Evolutionary conservation across 106 monocot genomes (phyloP).

Genomic region (Dendrobium officinale): DNA sequence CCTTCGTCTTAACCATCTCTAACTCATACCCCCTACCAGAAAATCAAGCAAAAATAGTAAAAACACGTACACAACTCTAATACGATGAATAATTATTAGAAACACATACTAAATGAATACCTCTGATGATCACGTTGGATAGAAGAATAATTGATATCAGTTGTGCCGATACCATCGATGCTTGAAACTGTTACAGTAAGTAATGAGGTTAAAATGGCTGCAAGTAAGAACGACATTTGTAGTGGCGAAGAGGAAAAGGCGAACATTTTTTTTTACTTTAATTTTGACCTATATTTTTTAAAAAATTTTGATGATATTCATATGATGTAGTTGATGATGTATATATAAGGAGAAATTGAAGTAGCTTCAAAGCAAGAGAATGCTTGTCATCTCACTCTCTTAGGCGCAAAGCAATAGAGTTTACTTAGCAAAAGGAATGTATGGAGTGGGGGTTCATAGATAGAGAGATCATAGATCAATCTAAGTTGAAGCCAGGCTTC

Average conservation of each 20-base stretch:
- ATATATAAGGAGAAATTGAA: not conserved
- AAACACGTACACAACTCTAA: not conserved
- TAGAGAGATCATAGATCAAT: not conserved
- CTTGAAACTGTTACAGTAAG: not conserved
- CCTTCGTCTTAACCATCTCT: slow-evolving; percentile 61
- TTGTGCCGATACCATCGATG: not conserved
- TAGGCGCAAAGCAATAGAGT: not conserved
- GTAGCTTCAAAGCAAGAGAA: slow-evolving; percentile 4
- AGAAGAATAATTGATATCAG: not conserved
- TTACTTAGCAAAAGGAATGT: not conserved
- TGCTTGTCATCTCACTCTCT: too few species aligned
- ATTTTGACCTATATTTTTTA: not conserved
- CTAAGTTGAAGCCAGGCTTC: not conserved
- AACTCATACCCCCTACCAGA: slow-evolving; percentile 10
- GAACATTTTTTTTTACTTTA: not conserved
- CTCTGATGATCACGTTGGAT: not conserved
- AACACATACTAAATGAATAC: not conserved
- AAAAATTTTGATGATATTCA: not conserved
- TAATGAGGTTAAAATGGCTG: not conserved
- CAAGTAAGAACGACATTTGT: not conserved
- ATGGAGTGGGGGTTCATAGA: not conserved
- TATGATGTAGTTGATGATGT: not conserved
- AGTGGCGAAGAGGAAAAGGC: not conserved
- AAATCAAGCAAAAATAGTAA: not conserved
- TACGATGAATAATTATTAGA: not conserved